Base-by-base conservation (phyloP, 164 flowering plant genomes). In the Stephania cephalantha region DNA sequence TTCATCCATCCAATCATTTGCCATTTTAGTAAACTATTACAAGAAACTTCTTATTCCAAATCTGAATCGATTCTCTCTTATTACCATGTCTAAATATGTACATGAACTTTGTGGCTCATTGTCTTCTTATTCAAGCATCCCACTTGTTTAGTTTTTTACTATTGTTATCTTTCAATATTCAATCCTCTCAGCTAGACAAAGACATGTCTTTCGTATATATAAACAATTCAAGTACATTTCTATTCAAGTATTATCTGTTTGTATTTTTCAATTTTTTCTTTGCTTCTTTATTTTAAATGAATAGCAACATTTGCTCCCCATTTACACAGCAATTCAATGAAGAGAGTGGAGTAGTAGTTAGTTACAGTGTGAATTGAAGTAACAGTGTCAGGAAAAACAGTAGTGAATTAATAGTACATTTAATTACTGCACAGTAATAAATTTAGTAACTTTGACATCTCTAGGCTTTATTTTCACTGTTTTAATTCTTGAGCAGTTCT, bases 401-500 rank as follows among this genome's bases (percentile, higher is more conserved):
- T 50, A 50, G 15, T 9, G 55, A 9, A 50, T 9, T 50, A 50
- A 13, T 35, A 48, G 7, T 50, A 15, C 44, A 67, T 66, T 78
- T 25, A 25, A 25, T 25, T 76, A 81, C 78, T 61, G 81, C 12
- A 4, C 77, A 74, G 85, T 77, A 77, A 76, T 52, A 74, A 73
- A 35, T 35, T 35, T 35, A 35, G 42, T 35, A 4, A 35, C 42
- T 35, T 73, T 76, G 20, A 48, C 63, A 30, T 78, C 76, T 76
- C 79, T 71, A 5, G 77, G 78, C 69, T 71, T 74, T 77, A 74
- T 75, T 80, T 81, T 78, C 84, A 81, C 83, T 80, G 76, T 80
- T 78, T 53, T 70, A 79, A 73, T 72, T 81, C 82, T 78, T 81
- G 81, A 80, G 71, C 76, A 76, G 72, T 77, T 78, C 84, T 84